Evolutionary conservation across 345 rosid genomes (phyloP).

Genomic region (Excoecaria agallocha): DNA sequence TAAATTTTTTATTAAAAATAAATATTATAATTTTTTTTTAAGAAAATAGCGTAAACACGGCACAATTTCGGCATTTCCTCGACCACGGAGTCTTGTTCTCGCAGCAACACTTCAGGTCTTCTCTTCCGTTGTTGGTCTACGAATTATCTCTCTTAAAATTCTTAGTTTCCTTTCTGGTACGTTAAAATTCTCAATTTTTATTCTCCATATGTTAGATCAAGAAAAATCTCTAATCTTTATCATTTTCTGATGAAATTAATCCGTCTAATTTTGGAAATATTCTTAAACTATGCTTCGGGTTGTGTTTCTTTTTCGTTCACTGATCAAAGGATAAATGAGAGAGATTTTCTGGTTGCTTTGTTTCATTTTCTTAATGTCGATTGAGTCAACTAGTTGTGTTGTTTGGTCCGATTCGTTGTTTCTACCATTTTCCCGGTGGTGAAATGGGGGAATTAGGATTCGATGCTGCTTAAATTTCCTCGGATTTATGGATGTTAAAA

Average conservation of each 20-base stretch:
- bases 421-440: not conserved
- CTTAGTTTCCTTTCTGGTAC: not conserved
- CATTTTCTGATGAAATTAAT: not conserved
- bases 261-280: not conserved
- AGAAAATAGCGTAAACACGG: no score
- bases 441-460: not conserved
- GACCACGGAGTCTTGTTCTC: constrained; percentile 7
- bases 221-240: not conserved
- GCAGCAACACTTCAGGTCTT: constrained; percentile 5
- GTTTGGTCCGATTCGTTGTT: not conserved
- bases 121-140: not conserved
- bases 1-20: no score
- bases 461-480: not conserved
- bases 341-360: not conserved
- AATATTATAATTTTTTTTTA: no score
- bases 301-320: not conserved
- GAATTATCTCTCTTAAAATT: not conserved
- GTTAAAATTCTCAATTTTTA: not conserved
- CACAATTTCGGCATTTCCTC: not conserved
- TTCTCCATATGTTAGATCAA: not conserved
- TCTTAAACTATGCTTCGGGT: not conserved
- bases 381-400: not conserved
- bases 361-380: not conserved
- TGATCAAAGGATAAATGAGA: not conserved
- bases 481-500: not conserved